Evolutionary conservation across 192 early-diverging fungal genomes (phyloP).

Genomic region (Pilobolus umbonatus): DNA sequence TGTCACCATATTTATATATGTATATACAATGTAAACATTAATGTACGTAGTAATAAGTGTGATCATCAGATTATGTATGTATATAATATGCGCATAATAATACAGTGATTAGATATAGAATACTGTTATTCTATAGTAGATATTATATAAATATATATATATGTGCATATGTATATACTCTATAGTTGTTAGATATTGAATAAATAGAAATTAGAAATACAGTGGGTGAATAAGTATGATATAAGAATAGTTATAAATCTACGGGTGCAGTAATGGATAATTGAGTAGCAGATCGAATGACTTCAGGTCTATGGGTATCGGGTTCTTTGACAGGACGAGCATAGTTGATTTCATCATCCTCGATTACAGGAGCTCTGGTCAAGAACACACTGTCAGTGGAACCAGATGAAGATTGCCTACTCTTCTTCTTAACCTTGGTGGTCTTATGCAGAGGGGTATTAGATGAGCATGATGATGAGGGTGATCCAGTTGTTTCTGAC

Average conservation of each 20-base stretch:
- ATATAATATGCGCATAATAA: too few species aligned
- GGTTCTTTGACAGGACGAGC: conserved; percentile 26
- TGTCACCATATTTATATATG: too few species aligned
- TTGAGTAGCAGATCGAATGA: conserved; percentile 30
- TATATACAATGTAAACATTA: too few species aligned
- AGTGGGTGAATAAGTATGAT: background rate
- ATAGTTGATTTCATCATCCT: conserved; percentile 11
- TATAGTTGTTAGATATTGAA: too few species aligned
- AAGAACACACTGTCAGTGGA: conserved; percentile 15
- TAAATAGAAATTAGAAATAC: too few species aligned
- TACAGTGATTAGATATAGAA: too few species aligned
- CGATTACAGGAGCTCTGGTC: conserved; percentile 6
- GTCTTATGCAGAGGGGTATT: background rate
- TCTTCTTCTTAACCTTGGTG: background rate
- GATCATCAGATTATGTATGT: too few species aligned
- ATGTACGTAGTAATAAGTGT: too few species aligned
- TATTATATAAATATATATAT: too few species aligned
- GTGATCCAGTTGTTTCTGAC: background rate
- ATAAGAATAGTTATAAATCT: conserved; percentile 12
- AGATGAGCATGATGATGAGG: conserved; percentile 8
- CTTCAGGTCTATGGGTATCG: conserved; percentile 27
- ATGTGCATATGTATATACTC: too few species aligned
- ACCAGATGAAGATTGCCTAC: background rate
- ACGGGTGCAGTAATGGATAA: conserved; percentile 25
- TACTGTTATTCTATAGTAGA: too few species aligned